Base-by-base conservation (phyloP, 768 basidiomycete species). In the Mycena indigotica region DNA sequence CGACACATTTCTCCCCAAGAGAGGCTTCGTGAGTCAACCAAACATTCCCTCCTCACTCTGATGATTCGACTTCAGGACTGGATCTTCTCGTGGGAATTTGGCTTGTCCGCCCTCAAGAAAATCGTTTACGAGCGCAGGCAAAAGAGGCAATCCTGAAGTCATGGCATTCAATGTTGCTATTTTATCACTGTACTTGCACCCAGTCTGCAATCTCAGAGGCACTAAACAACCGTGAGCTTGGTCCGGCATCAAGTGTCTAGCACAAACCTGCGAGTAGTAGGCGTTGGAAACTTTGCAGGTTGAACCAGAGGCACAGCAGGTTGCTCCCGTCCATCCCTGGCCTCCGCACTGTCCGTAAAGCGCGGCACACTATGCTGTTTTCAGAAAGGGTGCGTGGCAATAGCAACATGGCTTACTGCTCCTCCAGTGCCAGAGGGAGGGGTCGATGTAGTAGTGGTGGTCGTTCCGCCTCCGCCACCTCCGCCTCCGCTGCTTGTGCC, bases 241-340 rank as follows among this genome's bases (percentile, higher is more conserved):
- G n/a, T n/a, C n/a, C n/a, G n/a, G n/a, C n/a, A n/a, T n/a, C n/a
- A n/a, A 35, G 32, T 35, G 32, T 8, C 8, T 17, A 8, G 17
- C 8, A 17, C 32, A 17, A 8, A 35, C 55, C 50, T 62, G 61
- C 12, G 61, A 62, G 35, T 62, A 62, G 25, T 55, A 66, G 13
- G 57, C 38, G 48, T 60, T 67, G 32, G 45, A 12, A 0, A 16
- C 55, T n/a, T 53, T 52, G 58, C 67, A 69, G 21, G 66, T 67
- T 40, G 35, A 44, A 1, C 62, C 62, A 26, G 62, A 48, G 16
- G 40, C 65, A 26, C 65, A 67, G 55, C 57, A 60, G 3, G 64
- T 66, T 1, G 66, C 38, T 1, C 67, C 67, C 8, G 65, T 57
- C 66, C 66, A 69, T 25, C 61, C 56, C 5, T 24, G 6, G 0